Conservation (phyloP, 139 green algal genomes). For the Closterium sp. region DNA sequence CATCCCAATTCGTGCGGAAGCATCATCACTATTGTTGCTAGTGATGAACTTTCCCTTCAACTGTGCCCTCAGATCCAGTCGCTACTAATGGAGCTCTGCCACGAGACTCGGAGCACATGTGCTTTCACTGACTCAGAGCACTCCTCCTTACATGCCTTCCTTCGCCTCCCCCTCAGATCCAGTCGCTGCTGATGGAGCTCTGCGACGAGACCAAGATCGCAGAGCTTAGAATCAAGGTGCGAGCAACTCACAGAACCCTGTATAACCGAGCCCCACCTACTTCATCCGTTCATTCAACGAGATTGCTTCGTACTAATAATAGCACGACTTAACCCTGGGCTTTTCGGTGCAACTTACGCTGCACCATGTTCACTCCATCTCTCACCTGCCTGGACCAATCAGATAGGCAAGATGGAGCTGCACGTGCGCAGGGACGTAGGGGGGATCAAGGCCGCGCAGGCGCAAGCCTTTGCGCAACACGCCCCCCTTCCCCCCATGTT, state of each 20-base stretch:
- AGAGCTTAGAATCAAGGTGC: constrained; percentile 43
- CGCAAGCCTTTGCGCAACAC: constrained; percentile 2
- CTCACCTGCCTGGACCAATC: not conserved
- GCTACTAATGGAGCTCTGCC: not conserved
- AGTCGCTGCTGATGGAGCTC: constrained; percentile 46
- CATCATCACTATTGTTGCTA: too few relatives aligned
- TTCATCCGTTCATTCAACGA: not conserved
- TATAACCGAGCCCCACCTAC: too few relatives aligned
- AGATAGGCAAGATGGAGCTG: constrained; percentile 34
- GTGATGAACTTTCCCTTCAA: too few relatives aligned
- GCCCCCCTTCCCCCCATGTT: constrained; percentile 35
- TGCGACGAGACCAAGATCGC: constrained; percentile 47
- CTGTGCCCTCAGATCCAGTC: too few relatives aligned
- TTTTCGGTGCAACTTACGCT: not conserved
- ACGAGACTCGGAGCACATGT: not conserved
- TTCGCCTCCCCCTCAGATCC: constrained; percentile 21
- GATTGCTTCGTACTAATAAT: too few relatives aligned
- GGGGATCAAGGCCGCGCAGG: not conserved
- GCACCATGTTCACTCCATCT: not conserved
- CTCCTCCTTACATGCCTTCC: not conserved
- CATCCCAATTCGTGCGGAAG: too few relatives aligned
- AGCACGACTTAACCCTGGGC: too few relatives aligned
- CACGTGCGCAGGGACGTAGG: constrained; percentile 42
- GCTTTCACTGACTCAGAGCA: not conserved
- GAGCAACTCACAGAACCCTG: too few relatives aligned